Evolutionary conservation across 164 flowering plant species (phyloP).

Genomic region (Buxus sempervirens): DNA sequence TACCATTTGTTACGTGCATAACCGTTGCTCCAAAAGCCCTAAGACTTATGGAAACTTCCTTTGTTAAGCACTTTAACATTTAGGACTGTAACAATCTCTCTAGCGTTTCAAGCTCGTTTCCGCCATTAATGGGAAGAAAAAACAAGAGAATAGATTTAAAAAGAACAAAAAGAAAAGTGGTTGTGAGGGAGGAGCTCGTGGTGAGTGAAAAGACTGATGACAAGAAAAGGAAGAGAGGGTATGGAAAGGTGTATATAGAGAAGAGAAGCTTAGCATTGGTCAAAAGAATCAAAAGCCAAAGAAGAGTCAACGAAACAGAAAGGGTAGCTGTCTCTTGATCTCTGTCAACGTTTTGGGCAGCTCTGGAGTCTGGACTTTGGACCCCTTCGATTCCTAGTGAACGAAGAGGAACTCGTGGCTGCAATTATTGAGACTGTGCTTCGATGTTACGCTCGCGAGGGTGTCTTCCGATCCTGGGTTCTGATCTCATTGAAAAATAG

Average conservation of each 20-base stretch:
- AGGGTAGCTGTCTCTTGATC: slow-evolving; percentile 47
- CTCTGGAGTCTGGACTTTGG: too few relatives aligned
- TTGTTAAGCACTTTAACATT: too few relatives aligned
- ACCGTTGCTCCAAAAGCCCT: too few relatives aligned
- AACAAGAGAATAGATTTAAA: background rate
- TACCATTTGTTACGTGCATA: too few relatives aligned
- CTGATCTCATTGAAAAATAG: too few relatives aligned
- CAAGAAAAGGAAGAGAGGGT: slow-evolving; percentile 12
- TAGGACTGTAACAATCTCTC: too few relatives aligned
- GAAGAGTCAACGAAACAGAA: slow-evolving; percentile 26
- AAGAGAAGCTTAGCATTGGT: slow-evolving; percentile 6
- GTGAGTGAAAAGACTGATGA: background rate
- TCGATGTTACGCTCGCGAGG: slow-evolving; percentile 55
- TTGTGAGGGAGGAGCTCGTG: background rate
- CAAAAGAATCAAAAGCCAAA: slow-evolving; percentile 29
- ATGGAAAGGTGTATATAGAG: slow-evolving; percentile 21
- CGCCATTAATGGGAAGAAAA: slow-evolving; percentile 2
- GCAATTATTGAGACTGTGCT: slow-evolving; percentile 43
- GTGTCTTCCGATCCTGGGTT: slow-evolving; percentile 56
- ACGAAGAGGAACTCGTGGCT: slow-evolving; percentile 44
- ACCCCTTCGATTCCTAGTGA: slow-evolving; percentile 53
- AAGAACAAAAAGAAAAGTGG: background rate
- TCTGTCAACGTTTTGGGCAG: slow-evolving; percentile 55
- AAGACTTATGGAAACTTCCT: too few relatives aligned
- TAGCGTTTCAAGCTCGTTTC: slow-evolving; percentile 9